Conservation (phyloP, 208 protist species). For the Trichomonas tenax region DNA sequence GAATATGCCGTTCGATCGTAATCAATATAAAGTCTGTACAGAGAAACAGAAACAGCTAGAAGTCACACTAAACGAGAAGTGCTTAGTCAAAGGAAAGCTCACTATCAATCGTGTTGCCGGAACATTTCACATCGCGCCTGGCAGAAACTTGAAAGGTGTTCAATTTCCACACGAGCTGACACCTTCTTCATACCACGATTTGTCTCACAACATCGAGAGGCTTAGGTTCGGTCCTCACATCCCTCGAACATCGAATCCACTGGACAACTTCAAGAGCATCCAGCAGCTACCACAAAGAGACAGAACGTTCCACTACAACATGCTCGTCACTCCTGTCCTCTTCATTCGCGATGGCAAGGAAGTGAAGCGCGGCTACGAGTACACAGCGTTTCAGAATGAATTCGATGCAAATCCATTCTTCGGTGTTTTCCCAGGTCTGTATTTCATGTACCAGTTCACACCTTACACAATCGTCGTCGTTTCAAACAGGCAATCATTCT, state of each 20-base stretch:
- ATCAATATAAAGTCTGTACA: neutral
- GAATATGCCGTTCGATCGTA: neutral
- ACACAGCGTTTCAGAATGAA: neutral
- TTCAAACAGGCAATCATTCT: neutral
- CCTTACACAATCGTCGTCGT: neutral
- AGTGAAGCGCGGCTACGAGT: neutral
- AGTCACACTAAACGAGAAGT: neutral
- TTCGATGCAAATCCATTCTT: neutral
- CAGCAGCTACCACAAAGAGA: neutral
- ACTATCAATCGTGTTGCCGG: neutral
- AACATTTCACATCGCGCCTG: neutral
- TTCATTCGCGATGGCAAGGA: neutral
- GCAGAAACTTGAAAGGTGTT: neutral
- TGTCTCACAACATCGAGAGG: neutral
- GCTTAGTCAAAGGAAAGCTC: neutral
- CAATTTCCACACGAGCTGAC: neutral
- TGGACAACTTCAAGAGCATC: neutral
- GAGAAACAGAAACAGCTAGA: neutral
- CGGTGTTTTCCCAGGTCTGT: neutral
- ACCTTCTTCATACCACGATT: neutral
- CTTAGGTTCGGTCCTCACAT: neutral
- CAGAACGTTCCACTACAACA: neutral
- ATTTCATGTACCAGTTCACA: neutral
- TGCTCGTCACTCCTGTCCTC: neutral
- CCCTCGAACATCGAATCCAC: neutral